A percentile compares a stretch with the other conserved stretches of the same genome.
Conservation (phyloP, 441 rosid genomes). For the Arabidopsis lyrata region DNA sequence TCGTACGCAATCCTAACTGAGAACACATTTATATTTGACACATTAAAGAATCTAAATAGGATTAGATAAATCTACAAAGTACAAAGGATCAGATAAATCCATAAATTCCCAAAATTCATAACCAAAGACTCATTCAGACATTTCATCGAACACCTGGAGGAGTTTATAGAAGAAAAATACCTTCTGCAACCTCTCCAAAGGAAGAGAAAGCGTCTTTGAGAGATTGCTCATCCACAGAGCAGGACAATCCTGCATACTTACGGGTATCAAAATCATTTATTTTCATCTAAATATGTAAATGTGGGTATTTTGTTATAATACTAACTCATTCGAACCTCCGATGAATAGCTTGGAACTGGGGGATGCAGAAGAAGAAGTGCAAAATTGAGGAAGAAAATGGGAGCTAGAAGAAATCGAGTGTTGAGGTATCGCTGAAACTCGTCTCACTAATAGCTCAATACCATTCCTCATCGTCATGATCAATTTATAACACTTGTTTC, state of each 20-base stretch:
- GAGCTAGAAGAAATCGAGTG: slow-evolving; percentile 22
- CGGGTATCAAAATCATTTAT: background rate
- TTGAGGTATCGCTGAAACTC: slow-evolving; percentile 14
- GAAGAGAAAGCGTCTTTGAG: slow-evolving; percentile 80
- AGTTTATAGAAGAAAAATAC: slow-evolving; percentile 38
- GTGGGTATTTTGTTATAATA: background rate
- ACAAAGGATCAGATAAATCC: background rate
- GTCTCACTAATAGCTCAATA: slow-evolving; percentile 25
- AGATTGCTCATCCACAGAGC: slow-evolving; percentile 84
- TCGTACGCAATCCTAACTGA: slow-evolving; percentile 80
- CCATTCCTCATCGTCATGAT: slow-evolving; percentile 20
- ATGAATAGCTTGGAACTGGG: slow-evolving; percentile 51
- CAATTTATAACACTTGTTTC: background rate
- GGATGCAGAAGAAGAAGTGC: slow-evolving; percentile 33
- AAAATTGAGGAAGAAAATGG: slow-evolving; percentile 4
- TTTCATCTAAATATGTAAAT: background rate
- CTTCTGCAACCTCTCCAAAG: slow-evolving; percentile 74
- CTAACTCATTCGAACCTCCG: slow-evolving; percentile 41
- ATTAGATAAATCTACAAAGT: background rate
- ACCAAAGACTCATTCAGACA: slow-evolving; percentile 49
- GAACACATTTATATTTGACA: slow-evolving; percentile 19
- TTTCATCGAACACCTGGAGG: slow-evolving; percentile 63
- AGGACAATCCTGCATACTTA: slow-evolving; percentile 65
- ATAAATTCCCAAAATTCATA: background rate
- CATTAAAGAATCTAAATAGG: background rate